A percentile compares a stretch with the other conserved stretches of the same genome.
These are phyloP conservation scores for Penicillium griseofulvum DNA, from an alignment of 2,329 filamentous ascomycete genomes.

Conservation along the genomic window DNA sequence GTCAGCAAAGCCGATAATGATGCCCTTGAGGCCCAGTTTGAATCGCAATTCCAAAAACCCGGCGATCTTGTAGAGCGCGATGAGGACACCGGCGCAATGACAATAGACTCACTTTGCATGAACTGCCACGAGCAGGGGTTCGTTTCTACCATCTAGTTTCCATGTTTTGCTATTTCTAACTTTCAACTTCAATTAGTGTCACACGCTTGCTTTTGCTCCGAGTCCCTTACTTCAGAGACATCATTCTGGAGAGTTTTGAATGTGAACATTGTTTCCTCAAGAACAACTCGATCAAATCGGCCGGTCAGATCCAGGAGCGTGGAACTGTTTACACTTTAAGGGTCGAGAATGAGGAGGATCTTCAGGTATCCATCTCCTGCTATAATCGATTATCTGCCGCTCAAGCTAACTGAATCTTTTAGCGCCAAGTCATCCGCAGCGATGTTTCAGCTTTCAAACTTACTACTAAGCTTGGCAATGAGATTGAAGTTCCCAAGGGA, in stretches of 20 bases:
- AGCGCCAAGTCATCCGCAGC: constrained; percentile 81
- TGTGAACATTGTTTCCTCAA: constrained; percentile 86
- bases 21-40: constrained; percentile 18
- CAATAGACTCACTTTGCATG: constrained; percentile 75
- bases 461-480: constrained; percentile 69
- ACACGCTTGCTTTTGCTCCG: constrained; percentile 85
- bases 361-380: constrained; percentile 38
- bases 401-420: background rate
- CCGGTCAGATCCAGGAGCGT: constrained; percentile 85
- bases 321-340: constrained; percentile 81
- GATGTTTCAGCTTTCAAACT: constrained; percentile 83
- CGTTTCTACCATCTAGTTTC: constrained; percentile 30
- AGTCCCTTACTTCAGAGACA: constrained; percentile 96
- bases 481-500: constrained; percentile 82
- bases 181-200: constrained; percentile 44
- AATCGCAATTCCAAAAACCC: constrained; percentile 40
- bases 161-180: background rate
- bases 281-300: constrained; percentile 92
- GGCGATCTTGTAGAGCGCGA: constrained; percentile 39
- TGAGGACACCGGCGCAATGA: constrained; percentile 45
- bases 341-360: constrained; percentile 68
- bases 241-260: constrained; percentile 94
- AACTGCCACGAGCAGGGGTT: constrained; percentile 78
- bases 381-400: background rate
- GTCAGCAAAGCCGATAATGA: constrained; percentile 25